Evolutionary conservation across 225 moss, liverwort and hornwort genomes (phyloP).

Genomic region (Straminergon stramineum): DNA sequence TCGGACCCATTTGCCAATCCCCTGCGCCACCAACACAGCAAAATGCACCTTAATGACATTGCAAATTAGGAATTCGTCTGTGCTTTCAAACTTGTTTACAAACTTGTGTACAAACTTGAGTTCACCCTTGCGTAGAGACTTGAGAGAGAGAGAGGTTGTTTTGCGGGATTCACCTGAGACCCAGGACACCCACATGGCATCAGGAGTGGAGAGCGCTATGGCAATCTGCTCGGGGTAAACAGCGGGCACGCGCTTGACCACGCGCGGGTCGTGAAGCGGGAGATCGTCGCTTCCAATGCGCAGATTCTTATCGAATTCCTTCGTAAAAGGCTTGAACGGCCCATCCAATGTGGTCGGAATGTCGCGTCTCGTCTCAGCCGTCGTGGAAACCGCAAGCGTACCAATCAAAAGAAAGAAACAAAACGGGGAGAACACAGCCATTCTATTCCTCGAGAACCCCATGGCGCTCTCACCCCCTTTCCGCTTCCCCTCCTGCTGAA

Average conservation of each 20-base stretch:
- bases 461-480: background rate
- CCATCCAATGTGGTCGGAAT: constrained; percentile 66
- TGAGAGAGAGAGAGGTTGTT: background rate
- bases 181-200: constrained; percentile 83
- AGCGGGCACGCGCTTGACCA: constrained; percentile 59
- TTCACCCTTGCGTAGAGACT: background rate
- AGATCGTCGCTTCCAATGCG: constrained; percentile 44
- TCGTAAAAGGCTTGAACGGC: constrained; percentile 56
- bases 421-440: background rate
- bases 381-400: background rate
- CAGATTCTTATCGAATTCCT: constrained; percentile 23
- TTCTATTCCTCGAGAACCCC: background rate
- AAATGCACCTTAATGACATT: background rate
- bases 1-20: constrained; percentile 76
- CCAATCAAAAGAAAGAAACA: background rate
- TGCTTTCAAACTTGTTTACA: background rate
- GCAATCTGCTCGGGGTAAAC: constrained; percentile 59
- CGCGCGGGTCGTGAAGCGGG: constrained; percentile 48
- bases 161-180: constrained; percentile 12
- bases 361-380: background rate
- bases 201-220: constrained; percentile 65
- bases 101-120: too few relatives aligned
- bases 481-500: background rate
- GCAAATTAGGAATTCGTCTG: background rate
- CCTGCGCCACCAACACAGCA: constrained; percentile 31